These are phyloP conservation scores for Aspergillus aculeatus DNA, from an alignment of 2,329 filamentous ascomycete species.

Conservation along the genomic window DNA sequence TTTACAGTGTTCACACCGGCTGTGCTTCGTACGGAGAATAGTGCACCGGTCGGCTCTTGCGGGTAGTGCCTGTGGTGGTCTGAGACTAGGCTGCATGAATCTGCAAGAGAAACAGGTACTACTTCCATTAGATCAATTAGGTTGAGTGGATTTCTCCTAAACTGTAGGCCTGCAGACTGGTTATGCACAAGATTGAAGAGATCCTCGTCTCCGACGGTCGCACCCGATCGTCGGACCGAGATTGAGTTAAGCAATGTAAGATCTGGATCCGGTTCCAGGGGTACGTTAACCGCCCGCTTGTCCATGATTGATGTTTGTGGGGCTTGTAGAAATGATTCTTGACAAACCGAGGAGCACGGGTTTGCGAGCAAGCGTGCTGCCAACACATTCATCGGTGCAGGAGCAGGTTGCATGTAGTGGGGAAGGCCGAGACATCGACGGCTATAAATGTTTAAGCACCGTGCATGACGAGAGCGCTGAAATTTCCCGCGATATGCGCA, in stretches of 20 bases:
- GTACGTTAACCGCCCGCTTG: not conserved
- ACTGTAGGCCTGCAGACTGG: not conserved
- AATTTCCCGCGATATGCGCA: not conserved
- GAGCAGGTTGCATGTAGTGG: not conserved
- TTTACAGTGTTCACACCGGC: not conserved
- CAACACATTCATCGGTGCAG: not conserved
- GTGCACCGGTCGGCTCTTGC: not conserved
- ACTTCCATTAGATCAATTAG: not conserved
- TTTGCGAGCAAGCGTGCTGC: not conserved
- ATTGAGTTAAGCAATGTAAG: not conserved
- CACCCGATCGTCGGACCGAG: not conserved
- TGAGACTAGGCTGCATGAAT: not conserved
- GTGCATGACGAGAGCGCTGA: not conserved
- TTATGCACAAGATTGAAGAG: not conserved
- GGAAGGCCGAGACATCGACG: not conserved
- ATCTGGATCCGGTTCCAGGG: not conserved
- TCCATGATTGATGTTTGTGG: not conserved
- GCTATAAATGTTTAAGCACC: not conserved
- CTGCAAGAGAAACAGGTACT: not conserved
- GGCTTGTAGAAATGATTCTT: not conserved
- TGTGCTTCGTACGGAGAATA: not conserved
- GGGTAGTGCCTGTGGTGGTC: not conserved
- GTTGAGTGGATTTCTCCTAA: not conserved
- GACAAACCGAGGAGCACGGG: not conserved
- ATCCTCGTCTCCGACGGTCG: not conserved